Evolutionary conservation across 139 green algal species (phyloP), one percentile per base, ranked within the genome.

Genomic region (Zygnema circumcarinatum): DNA sequence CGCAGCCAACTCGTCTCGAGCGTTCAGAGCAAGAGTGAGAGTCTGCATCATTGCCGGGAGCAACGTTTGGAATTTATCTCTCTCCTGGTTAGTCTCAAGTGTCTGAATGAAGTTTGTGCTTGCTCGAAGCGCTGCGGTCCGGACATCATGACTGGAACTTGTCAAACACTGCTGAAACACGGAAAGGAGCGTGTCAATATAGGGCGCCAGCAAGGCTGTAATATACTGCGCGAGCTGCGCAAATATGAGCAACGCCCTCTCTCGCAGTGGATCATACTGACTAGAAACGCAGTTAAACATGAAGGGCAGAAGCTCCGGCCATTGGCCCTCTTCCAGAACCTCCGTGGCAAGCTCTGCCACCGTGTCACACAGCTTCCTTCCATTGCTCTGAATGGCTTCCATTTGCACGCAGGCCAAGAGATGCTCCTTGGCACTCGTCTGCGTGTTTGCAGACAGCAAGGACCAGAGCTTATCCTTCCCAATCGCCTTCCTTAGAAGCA

Each of bases 261-360:
- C 90, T 68, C 83, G 79, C 22, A 93, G 89, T 25, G 33, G 38
- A 22, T 90, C 76, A 25, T 89, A 38, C 22, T 83, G 82, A 1
- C 79, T 89, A 88, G 95, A 95, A 31, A 95, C 92, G 67, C 92
- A 95, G 78, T 94, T 83, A 88, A 98, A 96, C 73, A 99, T 92
- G 86, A 96, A 95, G 1, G 96, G 96, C 69, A 98, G 90, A 78
- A 99, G 92, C 93, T 99, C 96, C 0, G 95, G 94, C 97, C 97
- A 99, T 32, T 90, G 87, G 3, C 79, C 47, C 21, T 91, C 47
- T 72, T 87, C 79, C 32, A 89, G 16, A 25, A 93, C 52, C 1
- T 93, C 87, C 2, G 94, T 88, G 0, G 93, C 96, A 38, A 98
- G 91, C 91, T 98, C 96, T 2, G 92, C 88, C 11, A 98, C 91